A percentile compares a stretch with the other conserved stretches of the same genome.
phyloP scores from a whole-genome alignment of 2,329 filamentous ascomycete genomes.

The Phialocephala sp. region DNA sequence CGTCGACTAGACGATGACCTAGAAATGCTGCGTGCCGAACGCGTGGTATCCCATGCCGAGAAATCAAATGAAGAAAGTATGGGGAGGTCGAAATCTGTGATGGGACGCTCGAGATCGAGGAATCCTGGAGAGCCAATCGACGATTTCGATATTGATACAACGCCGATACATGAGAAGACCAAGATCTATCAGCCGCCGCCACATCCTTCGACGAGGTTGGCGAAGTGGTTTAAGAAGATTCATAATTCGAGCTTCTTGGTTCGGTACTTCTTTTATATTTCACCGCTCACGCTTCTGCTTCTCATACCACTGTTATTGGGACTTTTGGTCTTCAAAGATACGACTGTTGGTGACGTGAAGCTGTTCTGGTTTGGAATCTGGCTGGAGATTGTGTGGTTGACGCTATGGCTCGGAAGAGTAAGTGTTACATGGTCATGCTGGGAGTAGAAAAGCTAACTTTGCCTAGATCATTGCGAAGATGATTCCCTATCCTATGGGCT shows the following conservation, averaged over 20 bases:
- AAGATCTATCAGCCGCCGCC: constrained; percentile 68
- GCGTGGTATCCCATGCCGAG: constrained; percentile 50
- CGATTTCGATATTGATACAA: constrained; percentile 59
- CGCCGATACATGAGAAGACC: constrained; percentile 70
- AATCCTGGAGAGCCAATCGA: constrained; percentile 64
- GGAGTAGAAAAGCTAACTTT: constrained; percentile 21
- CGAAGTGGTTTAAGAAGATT: constrained; percentile 67
- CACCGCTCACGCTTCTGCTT: constrained; percentile 66
- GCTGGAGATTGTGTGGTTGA: constrained; percentile 92
- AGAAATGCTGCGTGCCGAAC: constrained; percentile 67
- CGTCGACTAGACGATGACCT: constrained; percentile 70
- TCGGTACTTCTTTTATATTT: constrained; percentile 74
- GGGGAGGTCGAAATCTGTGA: constrained; percentile 46
- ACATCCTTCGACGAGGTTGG: constrained; percentile 64
- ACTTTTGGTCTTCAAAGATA: constrained; percentile 59
- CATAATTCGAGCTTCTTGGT: constrained; percentile 70
- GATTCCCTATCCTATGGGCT: constrained; percentile 64
- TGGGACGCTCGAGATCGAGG: constrained; percentile 47
- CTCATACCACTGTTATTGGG: constrained; percentile 73
- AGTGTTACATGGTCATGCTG: constrained; percentile 38
- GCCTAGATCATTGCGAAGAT: constrained; percentile 64
- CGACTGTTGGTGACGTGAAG: constrained; percentile 74
- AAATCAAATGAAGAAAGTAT: constrained; percentile 40
- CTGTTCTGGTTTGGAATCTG: constrained; percentile 94
- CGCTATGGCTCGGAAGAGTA: constrained; percentile 77